These are phyloP conservation scores for Jimgerdemannia lactiflua DNA, from an alignment of 192 early-diverging fungal species.

Conservation along the genomic window DNA sequence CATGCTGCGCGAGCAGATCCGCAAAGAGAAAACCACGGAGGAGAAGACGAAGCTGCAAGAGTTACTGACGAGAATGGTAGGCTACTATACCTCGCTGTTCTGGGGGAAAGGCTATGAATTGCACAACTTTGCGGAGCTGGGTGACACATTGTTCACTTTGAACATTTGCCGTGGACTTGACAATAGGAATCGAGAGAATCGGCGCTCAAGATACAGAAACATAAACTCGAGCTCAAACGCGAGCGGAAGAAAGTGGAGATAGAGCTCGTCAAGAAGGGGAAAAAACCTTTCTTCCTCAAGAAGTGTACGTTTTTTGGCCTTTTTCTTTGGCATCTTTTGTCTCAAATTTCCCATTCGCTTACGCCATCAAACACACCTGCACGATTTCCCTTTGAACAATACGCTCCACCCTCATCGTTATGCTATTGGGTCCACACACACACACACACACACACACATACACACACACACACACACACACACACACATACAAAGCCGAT, in stretches of 20 bases:
- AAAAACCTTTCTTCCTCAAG: conserved; percentile 94
- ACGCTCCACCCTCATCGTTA: not conserved
- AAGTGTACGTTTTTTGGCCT: conserved; percentile 55
- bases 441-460: too few relatives aligned
- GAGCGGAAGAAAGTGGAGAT: conserved; percentile 80
- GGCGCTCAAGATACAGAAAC: conserved; percentile 13
- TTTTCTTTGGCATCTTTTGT: not conserved
- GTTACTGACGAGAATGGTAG: conserved; percentile 65
- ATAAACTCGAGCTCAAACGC: conserved; percentile 61
- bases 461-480: too few relatives aligned
- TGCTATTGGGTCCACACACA: too few relatives aligned
- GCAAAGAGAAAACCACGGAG: conserved; percentile 61
- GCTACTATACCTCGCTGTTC: conserved; percentile 5
- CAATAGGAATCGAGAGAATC: conserved; percentile 19
- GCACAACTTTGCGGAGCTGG: not conserved
- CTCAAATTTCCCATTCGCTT: too few relatives aligned
- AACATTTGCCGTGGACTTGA: not conserved
- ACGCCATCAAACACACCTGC: too few relatives aligned
- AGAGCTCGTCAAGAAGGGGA: conserved; percentile 81
- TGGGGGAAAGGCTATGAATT: not conserved
- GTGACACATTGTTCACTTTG: conserved; percentile 4
- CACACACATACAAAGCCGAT: conserved; percentile 42
- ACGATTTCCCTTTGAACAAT: not conserved
- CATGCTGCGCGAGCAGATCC: conserved; percentile 58
- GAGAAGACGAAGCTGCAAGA: conserved; percentile 58